Conservation (phyloP, 2,329 filamentous ascomycete species). For the Paraphaeosphaeria minitans region DNA sequence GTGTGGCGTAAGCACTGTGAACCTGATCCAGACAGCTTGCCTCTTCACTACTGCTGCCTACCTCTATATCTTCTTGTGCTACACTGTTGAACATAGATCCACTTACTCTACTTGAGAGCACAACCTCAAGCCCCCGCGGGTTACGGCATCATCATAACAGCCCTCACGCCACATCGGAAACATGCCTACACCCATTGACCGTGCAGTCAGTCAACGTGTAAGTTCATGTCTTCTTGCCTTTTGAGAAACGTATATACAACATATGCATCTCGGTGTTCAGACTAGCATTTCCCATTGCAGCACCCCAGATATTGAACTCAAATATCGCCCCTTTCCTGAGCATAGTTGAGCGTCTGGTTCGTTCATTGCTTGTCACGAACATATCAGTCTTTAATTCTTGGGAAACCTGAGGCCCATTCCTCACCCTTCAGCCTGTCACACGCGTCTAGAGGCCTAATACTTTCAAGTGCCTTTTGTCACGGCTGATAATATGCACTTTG, state of each 20-base stretch:
- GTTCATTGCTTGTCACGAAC: background rate
- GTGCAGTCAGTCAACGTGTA: slow-evolving; percentile 53
- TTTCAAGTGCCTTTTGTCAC: slow-evolving; percentile 20
- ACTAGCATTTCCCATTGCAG: too few species aligned
- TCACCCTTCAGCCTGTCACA: background rate
- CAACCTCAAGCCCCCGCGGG: background rate
- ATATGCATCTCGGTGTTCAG: background rate
- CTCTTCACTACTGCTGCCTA: slow-evolving; percentile 15
- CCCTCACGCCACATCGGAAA: slow-evolving; percentile 13
- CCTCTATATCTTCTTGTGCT: slow-evolving; percentile 7
- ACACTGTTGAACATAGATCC: background rate
- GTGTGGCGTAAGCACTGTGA: slow-evolving; percentile 26
- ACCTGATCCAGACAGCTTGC: slow-evolving; percentile 13
- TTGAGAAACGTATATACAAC: background rate
- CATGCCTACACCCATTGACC: slow-evolving; percentile 58
- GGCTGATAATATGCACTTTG: slow-evolving; percentile 8
- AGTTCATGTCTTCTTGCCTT: slow-evolving; percentile 7
- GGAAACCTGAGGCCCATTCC: background rate
- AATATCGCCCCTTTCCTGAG: too few species aligned
- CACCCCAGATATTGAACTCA: too few species aligned
- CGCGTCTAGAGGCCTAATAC: too few species aligned
- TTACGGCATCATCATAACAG: background rate
- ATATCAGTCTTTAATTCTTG: background rate
- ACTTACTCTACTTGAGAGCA: background rate
- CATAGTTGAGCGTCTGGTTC: too few species aligned